These are phyloP conservation scores for Diaporthe helianthi DNA, from an alignment of 2,329 filamentous ascomycete species.

Conservation along the genomic window DNA sequence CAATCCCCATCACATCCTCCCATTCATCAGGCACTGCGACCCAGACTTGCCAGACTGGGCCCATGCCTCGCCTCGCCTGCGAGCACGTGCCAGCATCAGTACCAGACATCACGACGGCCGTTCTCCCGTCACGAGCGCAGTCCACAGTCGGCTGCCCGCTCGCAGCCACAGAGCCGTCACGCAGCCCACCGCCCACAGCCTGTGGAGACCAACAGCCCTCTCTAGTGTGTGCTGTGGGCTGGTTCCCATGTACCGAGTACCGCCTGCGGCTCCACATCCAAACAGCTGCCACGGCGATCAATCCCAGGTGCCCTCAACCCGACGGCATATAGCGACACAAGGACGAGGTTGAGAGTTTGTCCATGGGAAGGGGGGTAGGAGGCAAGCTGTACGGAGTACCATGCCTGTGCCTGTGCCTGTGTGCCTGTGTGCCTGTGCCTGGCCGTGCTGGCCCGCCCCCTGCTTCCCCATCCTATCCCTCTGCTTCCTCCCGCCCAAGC, in stretches of 20 bases:
- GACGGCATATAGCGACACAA: conserved; percentile 15
- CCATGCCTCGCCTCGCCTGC: conserved; percentile 11
- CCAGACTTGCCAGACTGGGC: background rate
- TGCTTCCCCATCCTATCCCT: conserved; percentile 26
- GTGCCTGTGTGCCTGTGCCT: conserved; percentile 5
- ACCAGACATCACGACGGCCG: background rate
- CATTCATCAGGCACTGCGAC: background rate
- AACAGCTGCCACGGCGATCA: conserved; percentile 13
- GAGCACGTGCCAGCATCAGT: conserved; percentile 13
- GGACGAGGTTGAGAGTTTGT: conserved; percentile 6
- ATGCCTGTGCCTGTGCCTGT: conserved; percentile 11
- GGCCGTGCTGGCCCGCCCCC: conserved; percentile 21
- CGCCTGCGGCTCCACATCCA: conserved; percentile 7
- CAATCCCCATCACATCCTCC: background rate
- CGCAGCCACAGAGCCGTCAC: too few relatives aligned
- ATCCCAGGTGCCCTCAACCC: conserved; percentile 19
- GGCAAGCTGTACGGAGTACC: too few relatives aligned
- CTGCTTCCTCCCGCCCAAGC: conserved; percentile 25
- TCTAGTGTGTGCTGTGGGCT: background rate
- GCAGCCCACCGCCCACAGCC: background rate
- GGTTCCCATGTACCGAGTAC: background rate
- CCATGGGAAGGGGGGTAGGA: background rate
- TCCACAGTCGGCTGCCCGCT: background rate
- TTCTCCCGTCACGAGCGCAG: conserved; percentile 11
- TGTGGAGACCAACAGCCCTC: background rate